phyloP scores from a whole-genome alignment of 257 asterid genomes.

The Sherardia arvensis region DNA sequence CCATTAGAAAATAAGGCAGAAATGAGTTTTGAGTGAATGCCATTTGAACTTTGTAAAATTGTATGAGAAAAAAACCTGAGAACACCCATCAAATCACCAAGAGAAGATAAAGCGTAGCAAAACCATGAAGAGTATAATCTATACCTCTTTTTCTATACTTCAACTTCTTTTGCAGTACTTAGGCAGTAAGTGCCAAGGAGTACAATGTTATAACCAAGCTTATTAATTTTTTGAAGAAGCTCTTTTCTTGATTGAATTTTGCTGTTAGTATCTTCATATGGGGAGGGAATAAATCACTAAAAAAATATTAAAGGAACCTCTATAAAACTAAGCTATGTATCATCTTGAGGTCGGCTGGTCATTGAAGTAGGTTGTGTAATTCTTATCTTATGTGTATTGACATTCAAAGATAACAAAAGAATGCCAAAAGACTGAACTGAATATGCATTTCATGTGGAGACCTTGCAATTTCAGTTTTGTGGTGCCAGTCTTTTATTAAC shows the following conservation, averaged over 20 bases:
- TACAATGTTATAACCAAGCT: neutral
- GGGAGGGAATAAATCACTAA: neutral
- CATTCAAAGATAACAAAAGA: neutral
- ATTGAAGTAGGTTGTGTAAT: neutral
- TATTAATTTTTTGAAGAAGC: neutral
- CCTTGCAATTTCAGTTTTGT: too few relatives aligned
- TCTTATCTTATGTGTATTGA: neutral
- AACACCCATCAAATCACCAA: neutral
- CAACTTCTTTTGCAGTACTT: neutral
- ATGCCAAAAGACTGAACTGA: neutral
- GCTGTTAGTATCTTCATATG: neutral
- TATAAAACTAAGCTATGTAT: neutral
- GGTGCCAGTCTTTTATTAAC: neutral
- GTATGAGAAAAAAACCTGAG: neutral
- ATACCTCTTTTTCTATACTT: too few relatives aligned
- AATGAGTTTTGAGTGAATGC: neutral
- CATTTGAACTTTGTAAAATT: neutral
- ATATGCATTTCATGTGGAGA: neutral
- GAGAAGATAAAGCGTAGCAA: neutral
- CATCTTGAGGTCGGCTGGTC: neutral
- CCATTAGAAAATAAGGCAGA: neutral
- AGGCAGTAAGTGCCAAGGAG: neutral
- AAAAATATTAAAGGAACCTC: neutral
- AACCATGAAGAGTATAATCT: neutral
- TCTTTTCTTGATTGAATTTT: neutral